Evolutionary conservation across 2,329 filamentous ascomycete species (phyloP).

Genomic region (Camillea tinctor): DNA sequence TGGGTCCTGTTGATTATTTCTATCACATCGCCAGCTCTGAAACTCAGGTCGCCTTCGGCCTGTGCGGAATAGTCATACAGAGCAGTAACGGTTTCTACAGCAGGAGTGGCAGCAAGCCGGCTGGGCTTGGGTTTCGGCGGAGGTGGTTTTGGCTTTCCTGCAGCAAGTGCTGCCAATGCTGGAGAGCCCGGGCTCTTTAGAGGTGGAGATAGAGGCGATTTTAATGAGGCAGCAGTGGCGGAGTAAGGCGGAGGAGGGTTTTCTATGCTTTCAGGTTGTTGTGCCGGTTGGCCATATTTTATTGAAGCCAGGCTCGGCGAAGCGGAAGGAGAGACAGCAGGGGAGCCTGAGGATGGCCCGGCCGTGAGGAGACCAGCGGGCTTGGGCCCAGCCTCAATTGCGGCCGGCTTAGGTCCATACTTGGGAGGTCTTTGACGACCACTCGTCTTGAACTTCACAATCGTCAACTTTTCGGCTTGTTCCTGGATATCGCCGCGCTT

Average conservation of each 20-base stretch:
- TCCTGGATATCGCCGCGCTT: constrained; percentile 90
- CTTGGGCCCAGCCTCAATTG: constrained; percentile 26
- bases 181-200: constrained; percentile 27
- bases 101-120: constrained; percentile 62
- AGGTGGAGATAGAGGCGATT: constrained; percentile 33
- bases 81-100: constrained; percentile 78
- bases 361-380: constrained; percentile 49
- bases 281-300: constrained; percentile 35
- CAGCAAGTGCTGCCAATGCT: constrained; percentile 46
- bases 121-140: constrained; percentile 74
- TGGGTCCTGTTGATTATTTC: constrained; percentile 81
- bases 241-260: constrained; percentile 73
- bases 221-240: constrained; percentile 38
- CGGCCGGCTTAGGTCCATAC: constrained; percentile 53
- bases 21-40: constrained; percentile 83
- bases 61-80: constrained; percentile 96
- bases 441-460: constrained; percentile 88
- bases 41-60: constrained; percentile 90
- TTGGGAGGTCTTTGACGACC: constrained; percentile 64
- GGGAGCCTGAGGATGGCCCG: constrained; percentile 36
- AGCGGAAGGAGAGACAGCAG: constrained; percentile 5
- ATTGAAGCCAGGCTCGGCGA: constrained; percentile 30
- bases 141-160: constrained; percentile 67
- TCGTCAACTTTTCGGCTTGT: constrained; percentile 76
- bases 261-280: constrained; percentile 45